These are phyloP conservation scores for Bauhinia variegata DNA, from an alignment of 306 rosid genomes.

Conservation along the genomic window DNA sequence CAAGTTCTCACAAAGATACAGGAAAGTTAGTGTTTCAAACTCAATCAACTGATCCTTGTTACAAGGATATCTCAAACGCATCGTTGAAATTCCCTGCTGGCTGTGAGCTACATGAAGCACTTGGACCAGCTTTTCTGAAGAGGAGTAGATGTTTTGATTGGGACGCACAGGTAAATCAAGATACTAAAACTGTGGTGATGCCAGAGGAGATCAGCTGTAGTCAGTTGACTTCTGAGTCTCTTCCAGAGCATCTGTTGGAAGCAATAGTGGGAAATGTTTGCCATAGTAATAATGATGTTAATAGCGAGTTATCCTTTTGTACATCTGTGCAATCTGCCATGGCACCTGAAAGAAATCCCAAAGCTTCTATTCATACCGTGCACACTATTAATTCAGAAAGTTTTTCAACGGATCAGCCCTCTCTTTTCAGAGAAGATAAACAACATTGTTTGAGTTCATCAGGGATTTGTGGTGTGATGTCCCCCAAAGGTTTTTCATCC, in stretches of 20 bases:
- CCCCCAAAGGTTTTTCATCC: conserved; percentile 80
- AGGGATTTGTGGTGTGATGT: conserved; percentile 62
- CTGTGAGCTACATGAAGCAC: conserved; percentile 92
- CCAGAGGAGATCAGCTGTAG: conserved; percentile 57
- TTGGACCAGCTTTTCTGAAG: conserved; percentile 79
- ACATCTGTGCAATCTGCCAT: conserved; percentile 69
- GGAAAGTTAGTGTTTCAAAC: conserved; percentile 45
- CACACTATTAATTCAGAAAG: conserved; percentile 60
- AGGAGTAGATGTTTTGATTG: conserved; percentile 53
- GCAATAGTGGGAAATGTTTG: conserved; percentile 79
- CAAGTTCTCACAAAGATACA: conserved; percentile 41
- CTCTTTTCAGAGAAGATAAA: conserved; percentile 63
- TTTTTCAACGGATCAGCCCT: conserved; percentile 60
- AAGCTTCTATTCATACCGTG: conserved; percentile 62
- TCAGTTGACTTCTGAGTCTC: conserved; percentile 69
- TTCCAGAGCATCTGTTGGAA: conserved; percentile 83
- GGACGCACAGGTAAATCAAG: conserved; percentile 49
- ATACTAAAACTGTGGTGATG: conserved; percentile 50
- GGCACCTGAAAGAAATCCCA: conserved; percentile 59
- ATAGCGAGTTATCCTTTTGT: conserved; percentile 60
- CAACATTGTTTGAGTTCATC: conserved; percentile 74
- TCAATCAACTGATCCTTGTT: conserved; percentile 37
- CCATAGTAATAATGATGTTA: conserved; percentile 58
- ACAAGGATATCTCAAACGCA: conserved; percentile 45
- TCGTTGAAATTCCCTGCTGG: conserved; percentile 88